Percentiles rank a stretch among this genome's conserved stretches.
Evolutionary conservation across 108 stramenopile species (phyloP).

Genomic region (Nitzschia palea): DNA sequence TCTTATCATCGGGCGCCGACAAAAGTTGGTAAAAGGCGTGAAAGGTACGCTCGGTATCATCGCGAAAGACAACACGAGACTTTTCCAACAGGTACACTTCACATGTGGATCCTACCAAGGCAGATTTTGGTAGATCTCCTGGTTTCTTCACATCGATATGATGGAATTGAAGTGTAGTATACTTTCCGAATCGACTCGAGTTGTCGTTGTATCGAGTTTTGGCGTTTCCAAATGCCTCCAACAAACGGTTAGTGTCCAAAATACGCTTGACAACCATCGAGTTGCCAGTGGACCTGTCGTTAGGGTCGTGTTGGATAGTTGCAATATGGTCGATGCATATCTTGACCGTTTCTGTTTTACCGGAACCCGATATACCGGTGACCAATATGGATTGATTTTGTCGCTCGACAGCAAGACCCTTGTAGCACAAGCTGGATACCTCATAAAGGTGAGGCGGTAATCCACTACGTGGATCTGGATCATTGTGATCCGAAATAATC

Average conservation of each 20-base stretch:
- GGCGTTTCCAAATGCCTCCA: constrained; percentile 85
- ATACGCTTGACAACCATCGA: constrained; percentile 46
- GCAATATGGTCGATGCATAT: constrained; percentile 74
- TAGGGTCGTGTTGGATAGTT: background rate
- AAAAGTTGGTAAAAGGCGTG: constrained; percentile 91
- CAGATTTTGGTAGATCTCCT: constrained; percentile 40
- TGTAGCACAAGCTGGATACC: constrained; percentile 55
- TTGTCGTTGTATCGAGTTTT: constrained; percentile 79
- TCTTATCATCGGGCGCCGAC: constrained; percentile 36
- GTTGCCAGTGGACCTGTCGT: background rate
- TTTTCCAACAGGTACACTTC: constrained; percentile 91
- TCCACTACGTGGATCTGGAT: constrained; percentile 28
- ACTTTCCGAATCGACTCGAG: constrained; percentile 77
- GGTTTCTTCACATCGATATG: constrained; percentile 31
- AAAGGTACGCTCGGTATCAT: constrained; percentile 86
- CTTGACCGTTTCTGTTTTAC: constrained; percentile 90
- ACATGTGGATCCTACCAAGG: constrained; percentile 49
- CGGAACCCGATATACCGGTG: constrained; percentile 81
- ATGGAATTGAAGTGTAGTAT: constrained; percentile 59
- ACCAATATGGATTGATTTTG: constrained; percentile 78
- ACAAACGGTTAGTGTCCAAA: constrained; percentile 74
- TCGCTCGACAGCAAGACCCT: constrained; percentile 42
- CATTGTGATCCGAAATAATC: constrained; percentile 45
- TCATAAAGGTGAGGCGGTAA: constrained; percentile 67
- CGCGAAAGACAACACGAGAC: constrained; percentile 78